phyloP scores from a whole-genome alignment of 75 land plant genomes.

The Adiantum capillusveneris region DNA sequence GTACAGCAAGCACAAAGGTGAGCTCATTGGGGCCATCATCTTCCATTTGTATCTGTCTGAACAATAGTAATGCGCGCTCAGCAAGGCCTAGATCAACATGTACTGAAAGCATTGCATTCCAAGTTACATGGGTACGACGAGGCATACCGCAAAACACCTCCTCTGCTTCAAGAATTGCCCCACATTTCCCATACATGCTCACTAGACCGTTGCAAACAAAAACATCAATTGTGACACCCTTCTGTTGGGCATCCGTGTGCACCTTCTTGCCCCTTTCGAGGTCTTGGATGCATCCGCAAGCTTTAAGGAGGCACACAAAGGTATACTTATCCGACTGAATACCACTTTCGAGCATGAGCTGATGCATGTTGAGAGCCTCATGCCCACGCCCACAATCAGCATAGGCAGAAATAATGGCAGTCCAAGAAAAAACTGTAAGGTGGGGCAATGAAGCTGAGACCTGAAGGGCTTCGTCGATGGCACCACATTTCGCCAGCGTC shows the following conservation, averaged over 20 bases:
- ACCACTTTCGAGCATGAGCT: neutral
- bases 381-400: neutral
- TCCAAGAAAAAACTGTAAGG: neutral
- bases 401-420: neutral
- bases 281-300: neutral
- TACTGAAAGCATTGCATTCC: slow-evolving; percentile 40
- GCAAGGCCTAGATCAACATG: neutral
- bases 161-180: slow-evolving; percentile 29
- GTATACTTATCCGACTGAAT: neutral
- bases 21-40: neutral
- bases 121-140: slow-evolving; percentile 34
- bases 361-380: neutral
- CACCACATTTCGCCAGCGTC: neutral
- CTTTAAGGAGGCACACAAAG: neutral
- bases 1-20: neutral
- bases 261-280: neutral
- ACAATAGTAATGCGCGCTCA: neutral
- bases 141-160: slow-evolving; percentile 49
- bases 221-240: neutral
- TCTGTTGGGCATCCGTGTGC: neutral
- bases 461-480: neutral
- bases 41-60: neutral
- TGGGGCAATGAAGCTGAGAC: neutral
- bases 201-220: slow-evolving; percentile 39
- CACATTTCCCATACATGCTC: slow-evolving; percentile 28